These are phyloP conservation scores for Ballota nigra DNA, from an alignment of 257 asterid species.

Conservation along the genomic window DNA sequence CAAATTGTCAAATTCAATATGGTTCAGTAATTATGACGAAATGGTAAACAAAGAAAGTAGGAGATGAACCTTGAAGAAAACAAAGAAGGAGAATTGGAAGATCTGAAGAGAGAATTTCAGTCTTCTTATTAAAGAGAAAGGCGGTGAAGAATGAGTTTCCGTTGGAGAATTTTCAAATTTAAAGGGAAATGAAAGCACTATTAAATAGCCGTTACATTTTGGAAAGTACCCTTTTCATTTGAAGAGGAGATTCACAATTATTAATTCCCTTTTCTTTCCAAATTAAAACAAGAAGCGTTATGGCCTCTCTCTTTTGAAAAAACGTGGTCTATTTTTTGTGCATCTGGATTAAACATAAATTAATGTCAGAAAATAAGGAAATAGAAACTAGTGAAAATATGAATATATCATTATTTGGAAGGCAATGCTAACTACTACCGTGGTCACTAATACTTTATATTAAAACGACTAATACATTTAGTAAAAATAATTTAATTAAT, in stretches of 20 bases:
- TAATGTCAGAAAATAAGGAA: not conserved
- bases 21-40: no score
- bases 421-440: no score
- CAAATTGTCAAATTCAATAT: not conserved
- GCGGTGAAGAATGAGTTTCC: slow-evolving; percentile 12
- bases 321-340: not conserved
- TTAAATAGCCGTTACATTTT: slow-evolving; percentile 37
- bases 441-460: no score
- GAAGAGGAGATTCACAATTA: no score
- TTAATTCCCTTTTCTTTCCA: not conserved
- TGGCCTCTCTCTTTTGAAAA: not conserved
- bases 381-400: no score
- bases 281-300: not conserved
- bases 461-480: no score
- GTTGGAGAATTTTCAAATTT: slow-evolving; percentile 32
- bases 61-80: slow-evolving; percentile 19
- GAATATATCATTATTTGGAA: no score
- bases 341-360: not conserved
- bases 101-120: not conserved
- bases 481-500: no score
- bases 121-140: not conserved
- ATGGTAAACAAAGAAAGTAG: not conserved
- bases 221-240: not conserved
- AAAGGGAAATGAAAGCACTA: not conserved
- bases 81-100: not conserved